Conservation (phyloP, 2,329 filamentous ascomycete genomes). For the Orbilia ellipsospora region DNA sequence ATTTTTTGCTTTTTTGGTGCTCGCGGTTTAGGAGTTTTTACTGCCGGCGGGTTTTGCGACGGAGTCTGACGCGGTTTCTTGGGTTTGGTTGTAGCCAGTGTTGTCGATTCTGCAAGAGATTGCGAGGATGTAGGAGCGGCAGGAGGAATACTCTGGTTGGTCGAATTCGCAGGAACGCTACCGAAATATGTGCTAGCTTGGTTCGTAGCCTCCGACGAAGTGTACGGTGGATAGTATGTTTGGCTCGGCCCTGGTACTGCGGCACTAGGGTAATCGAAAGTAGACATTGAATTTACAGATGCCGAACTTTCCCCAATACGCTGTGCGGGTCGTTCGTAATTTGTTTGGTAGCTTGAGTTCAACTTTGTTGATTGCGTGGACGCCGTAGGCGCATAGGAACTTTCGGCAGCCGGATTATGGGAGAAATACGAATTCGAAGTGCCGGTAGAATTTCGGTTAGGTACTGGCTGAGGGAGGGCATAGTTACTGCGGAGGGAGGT, state of each 20-base stretch:
- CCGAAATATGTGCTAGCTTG: too few relatives aligned
- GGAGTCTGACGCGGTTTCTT: slow-evolving; percentile 24
- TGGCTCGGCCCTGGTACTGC: background rate
- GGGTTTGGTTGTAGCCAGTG: background rate
- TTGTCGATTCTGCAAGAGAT: background rate
- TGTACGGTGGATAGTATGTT: slow-evolving; percentile 26
- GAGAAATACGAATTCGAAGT: slow-evolving; percentile 24
- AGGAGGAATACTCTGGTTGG: too few relatives aligned
- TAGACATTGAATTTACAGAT: slow-evolving; percentile 2
- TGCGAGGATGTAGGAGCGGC: slow-evolving; percentile 6
- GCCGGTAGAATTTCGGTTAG: slow-evolving; percentile 17
- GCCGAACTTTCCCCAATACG: background rate
- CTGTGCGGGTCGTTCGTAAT: slow-evolving; percentile 3
- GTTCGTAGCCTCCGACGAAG: background rate
- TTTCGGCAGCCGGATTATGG: slow-evolving; percentile 2
- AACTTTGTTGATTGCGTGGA: slow-evolving; percentile 11
- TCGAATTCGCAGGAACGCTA: too few relatives aligned
- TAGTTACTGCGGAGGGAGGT: slow-evolving; percentile 30
- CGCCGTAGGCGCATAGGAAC: slow-evolving; percentile 10
- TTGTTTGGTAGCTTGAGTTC: slow-evolving; percentile 1
- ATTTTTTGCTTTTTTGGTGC: slow-evolving; percentile 15
- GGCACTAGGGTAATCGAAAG: slow-evolving; percentile 4
- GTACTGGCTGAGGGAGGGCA: slow-evolving; percentile 31
- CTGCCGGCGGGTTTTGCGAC: slow-evolving; percentile 28
- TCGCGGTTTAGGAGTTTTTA: slow-evolving; percentile 23